Conservation (phyloP, 2,329 filamentous ascomycete genomes). For the Epichloe uncinata region DNA sequence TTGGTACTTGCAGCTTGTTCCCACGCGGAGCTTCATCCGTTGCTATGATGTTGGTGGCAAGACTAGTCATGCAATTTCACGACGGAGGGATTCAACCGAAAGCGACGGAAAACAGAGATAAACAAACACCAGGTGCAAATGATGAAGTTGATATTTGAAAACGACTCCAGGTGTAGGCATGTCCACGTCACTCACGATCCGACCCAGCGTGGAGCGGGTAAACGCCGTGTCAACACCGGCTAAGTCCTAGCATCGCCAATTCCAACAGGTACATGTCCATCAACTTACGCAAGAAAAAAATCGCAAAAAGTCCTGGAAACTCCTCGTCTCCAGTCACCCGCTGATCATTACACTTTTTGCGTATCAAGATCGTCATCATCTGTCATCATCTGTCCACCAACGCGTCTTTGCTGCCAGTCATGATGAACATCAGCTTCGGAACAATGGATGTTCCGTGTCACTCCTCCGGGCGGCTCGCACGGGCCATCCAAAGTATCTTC, state of each 20-base stretch:
- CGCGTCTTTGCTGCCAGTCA: not conserved
- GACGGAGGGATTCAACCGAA: too few relatives aligned
- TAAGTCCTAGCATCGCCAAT: conserved; percentile 13
- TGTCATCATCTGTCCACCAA: not conserved
- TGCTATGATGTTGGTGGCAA: too few relatives aligned
- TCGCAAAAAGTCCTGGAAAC: not conserved
- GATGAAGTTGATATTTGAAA: too few relatives aligned
- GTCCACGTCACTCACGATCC: too few relatives aligned
- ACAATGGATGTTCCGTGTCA: conserved; percentile 5
- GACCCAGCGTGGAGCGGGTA: conserved; percentile 10
- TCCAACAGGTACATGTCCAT: not conserved
- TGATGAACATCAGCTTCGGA: not conserved
- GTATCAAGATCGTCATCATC: not conserved
- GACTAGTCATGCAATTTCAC: too few relatives aligned
- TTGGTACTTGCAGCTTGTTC: not conserved
- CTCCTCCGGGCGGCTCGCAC: conserved; percentile 11
- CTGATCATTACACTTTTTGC: not conserved
- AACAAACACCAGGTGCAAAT: too few relatives aligned
- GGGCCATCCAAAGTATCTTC: conserved; percentile 13
- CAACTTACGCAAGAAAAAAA: not conserved
- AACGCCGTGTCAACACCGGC: conserved; percentile 17
- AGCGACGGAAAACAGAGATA: too few relatives aligned
- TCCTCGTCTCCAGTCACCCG: not conserved
- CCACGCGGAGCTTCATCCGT: not conserved
- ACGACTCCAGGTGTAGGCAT: too few relatives aligned